Base-by-base conservation (phyloP, 768 basidiomycete species). In the Daedaleopsis nitida region DNA sequence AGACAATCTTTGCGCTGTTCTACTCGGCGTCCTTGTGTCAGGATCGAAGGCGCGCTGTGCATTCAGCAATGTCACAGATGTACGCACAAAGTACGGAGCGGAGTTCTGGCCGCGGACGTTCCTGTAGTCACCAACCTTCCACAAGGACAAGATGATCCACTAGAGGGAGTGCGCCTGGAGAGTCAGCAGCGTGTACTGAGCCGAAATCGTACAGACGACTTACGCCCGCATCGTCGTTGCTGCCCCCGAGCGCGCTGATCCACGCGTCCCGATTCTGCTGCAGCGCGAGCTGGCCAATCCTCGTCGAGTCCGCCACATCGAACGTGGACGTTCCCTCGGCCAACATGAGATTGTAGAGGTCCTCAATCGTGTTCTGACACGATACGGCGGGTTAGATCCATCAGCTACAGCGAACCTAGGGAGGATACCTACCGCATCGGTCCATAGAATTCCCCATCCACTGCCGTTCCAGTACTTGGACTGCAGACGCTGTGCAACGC, bases 81-180 rank as follows among this genome's bases (percentile, higher is more conserved):
- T 2, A 55, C 53, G 34, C 5, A 74, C 68, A 60, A 65, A 61
- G 55, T 70, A 76, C 17, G 44, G 27, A 21, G 49, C 48, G 34
- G 27, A 45, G 47, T 69, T 63, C 62, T 72, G 62, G 24, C 81
- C 80, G 51, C 78, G 73, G 17, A 70, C 69, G 19, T 65, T 68
- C 64, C 80, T 81, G 70, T 84, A 85, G 66, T 86, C 83, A 0
- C 74, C 79, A 9, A 85, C 81, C 70, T 83, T 86, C 84, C 83
- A 84, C 10, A 84, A 68, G 10, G 82, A 76, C n/a, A 85, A 70
- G 37, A 84, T 79, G 42, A 84, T 72, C 84, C 84, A 86, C 83
- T 85, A 49, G 23, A 47, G 24, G 34, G 44, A 42, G 45, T 42
- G 45, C 24, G 17, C 17, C 32, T 23, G 24, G 37, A 5, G n/a